Base-by-base conservation (phyloP, 2,329 filamentous ascomycete species). In the Beauveria brongniartii region DNA sequence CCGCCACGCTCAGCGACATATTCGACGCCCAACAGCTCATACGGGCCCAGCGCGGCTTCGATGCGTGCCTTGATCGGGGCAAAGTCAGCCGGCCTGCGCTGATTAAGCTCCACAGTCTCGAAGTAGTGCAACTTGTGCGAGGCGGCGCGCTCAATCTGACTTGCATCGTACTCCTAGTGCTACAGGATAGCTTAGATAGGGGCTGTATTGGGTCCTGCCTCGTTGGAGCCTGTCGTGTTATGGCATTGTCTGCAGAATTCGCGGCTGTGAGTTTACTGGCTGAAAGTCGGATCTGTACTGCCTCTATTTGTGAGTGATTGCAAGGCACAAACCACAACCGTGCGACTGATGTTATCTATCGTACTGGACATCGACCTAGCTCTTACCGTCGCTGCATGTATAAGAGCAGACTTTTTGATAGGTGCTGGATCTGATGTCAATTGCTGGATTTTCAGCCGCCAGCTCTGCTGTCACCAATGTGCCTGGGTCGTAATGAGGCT, bases 1-100 rank as follows among this genome's bases (percentile, higher is more conserved):
- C 70, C 0, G 78, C 77, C 7, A 83, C 71, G 55, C 77, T 78
- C 30, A 81, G 83, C 81, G 37, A 77, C 71, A 65, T 83, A 80
- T 20, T 70, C 64, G 56, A 83, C 69, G 24, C 68, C 66, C 6
- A 78, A 34, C n/a, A 72, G 63, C 41, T 69, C 64, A n/a, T 43
- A 18, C 4, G 65, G 48, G n/a, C 71, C 73, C 8, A 78, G 68
- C 1, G 74, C 75, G 1, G 64, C 63, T 18, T 65, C 47, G 53
- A 79, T 76, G 53, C 70, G 70, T 3, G 67, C 59, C 59, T 71
- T 72, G 62, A 73, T 64, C 1, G 57, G 56, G 30, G 65, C 59
- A 54, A 74, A 78, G 1, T 63, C 60, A 3, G 64, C 34, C 0
- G 73, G 74, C 76, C 77, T 78, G 9, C 66, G 55, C 3, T 72